Conservation (phyloP, 768 basidiomycete species). For the Baorangia bicolor region DNA sequence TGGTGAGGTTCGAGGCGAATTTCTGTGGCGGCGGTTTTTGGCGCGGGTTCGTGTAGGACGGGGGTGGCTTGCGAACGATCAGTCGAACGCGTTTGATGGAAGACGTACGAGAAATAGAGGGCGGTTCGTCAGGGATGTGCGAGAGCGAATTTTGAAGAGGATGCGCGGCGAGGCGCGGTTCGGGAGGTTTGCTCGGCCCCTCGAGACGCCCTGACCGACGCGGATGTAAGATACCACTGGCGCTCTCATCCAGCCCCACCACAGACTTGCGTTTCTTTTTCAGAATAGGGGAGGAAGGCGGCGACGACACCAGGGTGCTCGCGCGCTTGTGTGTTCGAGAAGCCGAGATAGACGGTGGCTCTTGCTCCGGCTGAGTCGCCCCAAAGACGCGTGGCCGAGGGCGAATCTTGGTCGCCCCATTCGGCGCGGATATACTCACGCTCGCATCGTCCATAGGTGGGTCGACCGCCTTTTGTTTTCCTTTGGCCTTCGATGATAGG, state of each 20-base stretch:
- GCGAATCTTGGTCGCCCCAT: slow-evolving; percentile 10
- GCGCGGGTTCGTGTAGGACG: slow-evolving; percentile 58
- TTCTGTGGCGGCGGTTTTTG: slow-evolving; percentile 60
- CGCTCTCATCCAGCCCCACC: slow-evolving; percentile 1
- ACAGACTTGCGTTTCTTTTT: slow-evolving; percentile 30
- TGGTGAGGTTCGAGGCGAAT: slow-evolving; percentile 52
- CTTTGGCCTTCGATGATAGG: slow-evolving; percentile 31
- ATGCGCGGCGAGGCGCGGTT: background rate
- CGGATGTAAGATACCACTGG: background rate
- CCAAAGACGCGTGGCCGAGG: slow-evolving; percentile 5
- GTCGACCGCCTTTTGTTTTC: slow-evolving; percentile 32
- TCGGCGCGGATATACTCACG: slow-evolving; percentile 13
- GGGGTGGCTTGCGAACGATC: slow-evolving; percentile 64
- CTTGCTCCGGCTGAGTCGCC: slow-evolving; percentile 1
- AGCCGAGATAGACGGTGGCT: slow-evolving; percentile 7
- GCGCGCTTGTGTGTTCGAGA: slow-evolving; percentile 27
- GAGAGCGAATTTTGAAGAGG: background rate
- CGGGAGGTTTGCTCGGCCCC: slow-evolving; percentile 11
- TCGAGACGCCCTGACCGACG: slow-evolving; percentile 25
- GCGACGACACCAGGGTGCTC: slow-evolving; percentile 19
- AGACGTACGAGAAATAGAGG: slow-evolving; percentile 14
- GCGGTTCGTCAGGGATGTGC: background rate
- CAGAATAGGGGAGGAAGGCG: slow-evolving; percentile 18
- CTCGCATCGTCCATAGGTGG: slow-evolving; percentile 7
- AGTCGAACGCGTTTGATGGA: slow-evolving; percentile 61